Base-by-base conservation (phyloP, 257 asterid genomes). In the Plantago elongata region DNA sequence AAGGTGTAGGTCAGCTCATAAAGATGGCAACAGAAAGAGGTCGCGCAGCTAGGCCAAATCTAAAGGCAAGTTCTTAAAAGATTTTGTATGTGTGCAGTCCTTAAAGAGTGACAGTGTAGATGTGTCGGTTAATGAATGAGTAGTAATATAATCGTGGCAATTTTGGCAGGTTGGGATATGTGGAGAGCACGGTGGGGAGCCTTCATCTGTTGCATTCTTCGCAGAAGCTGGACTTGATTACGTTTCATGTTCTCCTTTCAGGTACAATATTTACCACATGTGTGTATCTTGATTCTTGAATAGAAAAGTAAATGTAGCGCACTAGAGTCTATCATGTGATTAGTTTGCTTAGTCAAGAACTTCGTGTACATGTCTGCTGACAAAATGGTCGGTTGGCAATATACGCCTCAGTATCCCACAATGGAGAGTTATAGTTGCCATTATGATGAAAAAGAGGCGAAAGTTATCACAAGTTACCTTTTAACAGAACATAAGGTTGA, bases 171-270 rank as follows among this genome's bases (percentile, higher is more conserved):
- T 92, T 9, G 97, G 97, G 56, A 86, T 92, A 18, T 89, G 99
- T 65, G 99, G 99, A 48, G 97, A 89, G 74, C 97, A 89, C 55
- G 97, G 97, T 4, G 97, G 99, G 55, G 97, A 92, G 77, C 97
- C 99, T 38, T 86, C 99, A 18, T 92, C 99, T 30, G 89, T 92
- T 9, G 95, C 95, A 30, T 92, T 92, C 74, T 92, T 92, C 34
- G 97, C 85, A 5, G 88, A 84, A 70, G 84, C 87, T 48, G 99
- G 99, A 17, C 83, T 92, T 15, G 97, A 92, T 66, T 92, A 92
- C 45, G 99, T 92, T 60, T 89, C 97, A 9, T 92, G 99, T 75
- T 92, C 99, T 46, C 99, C 99, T 55, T 92, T 89, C 73, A 91
- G 98, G 98, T 90, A 71, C 10, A 34, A 54, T 11, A 27, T 6